These are phyloP conservation scores for Komagataea norvegica DNA, from an alignment of 1,139 yeast species.

Conservation along the genomic window DNA sequence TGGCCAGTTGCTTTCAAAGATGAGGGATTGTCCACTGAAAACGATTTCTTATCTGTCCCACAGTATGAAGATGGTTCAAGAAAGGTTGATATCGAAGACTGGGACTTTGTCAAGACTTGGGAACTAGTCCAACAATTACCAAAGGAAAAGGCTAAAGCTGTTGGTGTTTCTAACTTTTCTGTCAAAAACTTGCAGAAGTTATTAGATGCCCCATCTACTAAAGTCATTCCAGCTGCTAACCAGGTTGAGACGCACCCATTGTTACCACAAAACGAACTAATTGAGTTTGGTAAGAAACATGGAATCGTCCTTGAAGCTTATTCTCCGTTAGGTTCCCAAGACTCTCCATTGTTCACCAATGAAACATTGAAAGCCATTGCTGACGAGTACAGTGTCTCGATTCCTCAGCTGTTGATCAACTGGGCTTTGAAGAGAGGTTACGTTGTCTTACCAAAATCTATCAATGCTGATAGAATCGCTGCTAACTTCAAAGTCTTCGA, in stretches of 20 bases:
- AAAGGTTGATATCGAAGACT: slow-evolving; percentile 40
- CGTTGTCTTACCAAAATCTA: slow-evolving; percentile 71
- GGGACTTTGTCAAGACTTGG: slow-evolving; percentile 66
- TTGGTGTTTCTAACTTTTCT: slow-evolving; percentile 80
- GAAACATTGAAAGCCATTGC: slow-evolving; percentile 48
- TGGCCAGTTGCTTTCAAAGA: slow-evolving; percentile 70
- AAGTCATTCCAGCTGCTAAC: slow-evolving; percentile 60
- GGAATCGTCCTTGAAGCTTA: slow-evolving; percentile 67
- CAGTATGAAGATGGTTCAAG: slow-evolving; percentile 40
- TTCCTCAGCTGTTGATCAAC: slow-evolving; percentile 61
- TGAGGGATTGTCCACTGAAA: slow-evolving; percentile 36
- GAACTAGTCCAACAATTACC: slow-evolving; percentile 59
- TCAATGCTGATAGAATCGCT: slow-evolving; percentile 53
- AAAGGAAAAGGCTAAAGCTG: slow-evolving; percentile 52
- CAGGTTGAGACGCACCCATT: slow-evolving; percentile 77
- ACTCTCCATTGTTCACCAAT: slow-evolving; percentile 58
- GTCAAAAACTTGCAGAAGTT: slow-evolving; percentile 47
- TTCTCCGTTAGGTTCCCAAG: slow-evolving; percentile 72
- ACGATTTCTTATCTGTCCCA: slow-evolving; percentile 35
- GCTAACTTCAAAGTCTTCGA: slow-evolving; percentile 51
- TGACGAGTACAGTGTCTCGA: slow-evolving; percentile 44
- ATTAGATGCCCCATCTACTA: slow-evolving; percentile 45
- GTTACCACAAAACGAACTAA: slow-evolving; percentile 63
- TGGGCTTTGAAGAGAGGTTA: slow-evolving; percentile 72
- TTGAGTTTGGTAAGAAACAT: slow-evolving; percentile 48